Evolutionary conservation across 1,284 basidiomycete species (phyloP).

Genomic region (Boletus mariae): DNA sequence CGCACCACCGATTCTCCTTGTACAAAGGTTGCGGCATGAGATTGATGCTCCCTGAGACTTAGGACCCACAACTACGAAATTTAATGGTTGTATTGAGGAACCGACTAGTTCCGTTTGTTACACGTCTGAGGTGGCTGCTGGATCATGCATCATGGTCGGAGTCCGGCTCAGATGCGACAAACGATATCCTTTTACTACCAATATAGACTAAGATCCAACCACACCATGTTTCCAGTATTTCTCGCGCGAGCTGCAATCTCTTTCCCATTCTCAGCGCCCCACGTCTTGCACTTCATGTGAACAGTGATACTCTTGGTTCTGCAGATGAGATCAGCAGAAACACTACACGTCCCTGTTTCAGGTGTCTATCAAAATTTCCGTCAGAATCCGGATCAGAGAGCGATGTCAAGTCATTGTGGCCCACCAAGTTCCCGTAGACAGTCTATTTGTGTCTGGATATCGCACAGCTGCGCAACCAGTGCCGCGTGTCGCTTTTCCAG

Average conservation of each 20-base stretch:
- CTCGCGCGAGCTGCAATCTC: not conserved
- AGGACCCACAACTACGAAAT: not conserved
- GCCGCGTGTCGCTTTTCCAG: conserved; percentile 26
- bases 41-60: not conserved
- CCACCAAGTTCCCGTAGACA: conserved; percentile 17
- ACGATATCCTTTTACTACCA: not conserved
- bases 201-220: not conserved
- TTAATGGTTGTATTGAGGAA: no score
- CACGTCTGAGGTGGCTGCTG: conserved; percentile 5
- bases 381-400: not conserved
- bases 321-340: conserved; percentile 9
- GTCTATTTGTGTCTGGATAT: conserved; percentile 25
- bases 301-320: not conserved
- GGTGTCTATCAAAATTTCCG: not conserved
- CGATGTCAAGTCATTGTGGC: conserved; percentile 5
- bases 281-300: no score
- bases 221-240: not conserved
- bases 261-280: conserved; percentile 5
- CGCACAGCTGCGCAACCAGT: conserved; percentile 21
- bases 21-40: not conserved
- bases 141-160: no score
- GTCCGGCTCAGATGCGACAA: not conserved
- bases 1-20: not conserved
- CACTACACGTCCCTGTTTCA: not conserved
- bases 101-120: not conserved